Conservation (phyloP, 208 protist genomes). For the Leishmania mexicana region DNA sequence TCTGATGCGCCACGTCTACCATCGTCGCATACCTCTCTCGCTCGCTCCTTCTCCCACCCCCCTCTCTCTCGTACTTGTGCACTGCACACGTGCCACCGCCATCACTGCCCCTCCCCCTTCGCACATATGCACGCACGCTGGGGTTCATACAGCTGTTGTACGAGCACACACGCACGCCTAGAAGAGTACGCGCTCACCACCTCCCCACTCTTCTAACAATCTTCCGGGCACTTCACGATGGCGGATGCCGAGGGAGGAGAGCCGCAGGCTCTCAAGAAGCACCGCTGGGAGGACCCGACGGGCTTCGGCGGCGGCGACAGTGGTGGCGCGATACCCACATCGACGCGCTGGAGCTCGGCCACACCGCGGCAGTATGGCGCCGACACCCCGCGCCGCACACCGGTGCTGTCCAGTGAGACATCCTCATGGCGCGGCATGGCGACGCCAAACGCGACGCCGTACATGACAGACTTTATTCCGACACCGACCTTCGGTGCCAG, state of each 20-base stretch:
- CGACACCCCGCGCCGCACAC: constrained; percentile 62
- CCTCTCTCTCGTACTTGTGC: neutral
- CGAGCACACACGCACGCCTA: neutral
- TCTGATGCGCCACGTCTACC: neutral
- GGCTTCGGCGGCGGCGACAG: constrained; percentile 13
- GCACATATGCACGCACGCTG: neutral
- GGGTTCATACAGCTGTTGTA: neutral
- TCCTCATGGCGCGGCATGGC: constrained; percentile 77
- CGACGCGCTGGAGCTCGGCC: constrained; percentile 72
- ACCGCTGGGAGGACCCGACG: constrained; percentile 66
- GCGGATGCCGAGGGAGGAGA: constrained; percentile 9
- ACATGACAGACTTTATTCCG: constrained; percentile 49
- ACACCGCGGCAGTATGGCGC: constrained; percentile 76
- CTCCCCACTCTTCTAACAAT: constrained; percentile 7
- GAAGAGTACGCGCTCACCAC: neutral
- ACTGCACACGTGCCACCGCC: neutral
- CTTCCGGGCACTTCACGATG: neutral
- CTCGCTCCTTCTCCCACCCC: neutral
- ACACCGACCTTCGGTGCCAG: constrained; percentile 53
- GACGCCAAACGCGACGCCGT: constrained; percentile 61
- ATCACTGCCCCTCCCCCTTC: neutral
- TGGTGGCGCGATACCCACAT: constrained; percentile 28
- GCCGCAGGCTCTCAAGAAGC: constrained; percentile 50
- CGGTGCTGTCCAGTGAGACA: constrained; percentile 35
- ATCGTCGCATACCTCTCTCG: neutral